Evolutionary conservation across 2,329 filamentous ascomycete species (phyloP).

Genomic region (Paecilomyces niveus): DNA sequence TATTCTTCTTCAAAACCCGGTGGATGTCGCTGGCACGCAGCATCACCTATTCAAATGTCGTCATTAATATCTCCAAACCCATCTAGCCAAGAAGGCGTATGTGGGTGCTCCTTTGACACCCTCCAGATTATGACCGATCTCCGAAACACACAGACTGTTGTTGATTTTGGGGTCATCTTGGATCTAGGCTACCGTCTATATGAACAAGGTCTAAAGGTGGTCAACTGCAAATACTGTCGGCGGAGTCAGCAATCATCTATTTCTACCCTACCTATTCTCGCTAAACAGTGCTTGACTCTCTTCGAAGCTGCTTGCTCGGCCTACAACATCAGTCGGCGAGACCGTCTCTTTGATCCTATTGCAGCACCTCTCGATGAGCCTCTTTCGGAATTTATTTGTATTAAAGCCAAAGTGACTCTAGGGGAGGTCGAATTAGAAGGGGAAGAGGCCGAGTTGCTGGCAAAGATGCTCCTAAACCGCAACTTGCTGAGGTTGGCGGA

Average conservation of each 20-base stretch:
- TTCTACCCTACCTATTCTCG: constrained; percentile 34
- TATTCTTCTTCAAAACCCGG: too few species aligned
- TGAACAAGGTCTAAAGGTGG: constrained; percentile 12
- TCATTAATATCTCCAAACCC: constrained; percentile 4
- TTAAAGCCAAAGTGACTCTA: constrained; percentile 17
- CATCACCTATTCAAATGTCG: not conserved
- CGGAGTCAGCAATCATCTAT: constrained; percentile 13
- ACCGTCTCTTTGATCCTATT: constrained; percentile 15
- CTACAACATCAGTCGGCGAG: constrained; percentile 16
- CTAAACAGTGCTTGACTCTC: constrained; percentile 24
- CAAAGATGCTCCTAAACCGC: constrained; percentile 15
- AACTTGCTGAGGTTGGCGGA: constrained; percentile 15
- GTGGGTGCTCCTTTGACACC: constrained; percentile 16
- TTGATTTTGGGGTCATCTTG: constrained; percentile 19
- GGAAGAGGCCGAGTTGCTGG: constrained; percentile 13
- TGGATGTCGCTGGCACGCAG: too few species aligned
- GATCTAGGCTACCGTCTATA: constrained; percentile 16
- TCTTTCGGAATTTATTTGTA: constrained; percentile 16
- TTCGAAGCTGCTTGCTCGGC: constrained; percentile 19
- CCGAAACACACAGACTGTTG: constrained; percentile 16
- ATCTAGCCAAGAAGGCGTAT: constrained; percentile 3
- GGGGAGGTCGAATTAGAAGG: constrained; percentile 21
- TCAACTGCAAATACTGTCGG: constrained; percentile 17
- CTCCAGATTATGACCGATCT: constrained; percentile 17
- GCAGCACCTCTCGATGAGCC: constrained; percentile 15